Evolutionary conservation across 73 alveolate species (phyloP), one percentile per base, ranked within the genome.

Genomic region (Tetrahymena malaccensis): DNA sequence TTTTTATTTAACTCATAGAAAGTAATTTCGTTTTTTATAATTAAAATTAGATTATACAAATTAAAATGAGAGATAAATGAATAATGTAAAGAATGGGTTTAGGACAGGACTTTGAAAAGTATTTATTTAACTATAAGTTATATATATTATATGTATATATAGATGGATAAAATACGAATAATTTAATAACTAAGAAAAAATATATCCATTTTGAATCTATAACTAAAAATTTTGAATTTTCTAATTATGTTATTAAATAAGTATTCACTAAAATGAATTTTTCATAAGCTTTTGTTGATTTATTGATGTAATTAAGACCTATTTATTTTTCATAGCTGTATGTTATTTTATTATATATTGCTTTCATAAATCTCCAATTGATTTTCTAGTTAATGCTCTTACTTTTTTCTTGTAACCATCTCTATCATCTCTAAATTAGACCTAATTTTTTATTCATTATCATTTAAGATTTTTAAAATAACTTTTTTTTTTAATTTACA

Each of bases 331-430:
- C 89, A 27, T 19, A 27, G 37, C 21, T 35, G 5, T 56, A 27
- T 31, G 40, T 27, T 94, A 33, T 84, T 84, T 27, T 94, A 33
- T 84, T 84, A 84, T 94, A 35, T 94, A 43, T 84, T 43, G 43
- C 34, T 50, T 94, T 98, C 98, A 98, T 85, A 98, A 96, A 89
- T 94, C 94, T 38, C 98, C 99, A 70, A 98, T 97, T 33, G 99
- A 96, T 85, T 98, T 94, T 37, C 96, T 95, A 17, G 98, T 96
- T 25, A 98, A 97, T 85, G 94, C 95, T 95, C 98, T 98, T 34
- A 98, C 99, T 96, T 98, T 98, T 96, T 97, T 98, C 85, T 98
- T 96, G 96, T 98, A 98, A 34, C 96, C 95, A 13, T 96, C 98
- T 38, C 94, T 94, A 96, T 96, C 96, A 43, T 98, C 98, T 93